Conservation (phyloP, 2,329 filamentous ascomycete genomes). For the Neonectria magnoliae region DNA sequence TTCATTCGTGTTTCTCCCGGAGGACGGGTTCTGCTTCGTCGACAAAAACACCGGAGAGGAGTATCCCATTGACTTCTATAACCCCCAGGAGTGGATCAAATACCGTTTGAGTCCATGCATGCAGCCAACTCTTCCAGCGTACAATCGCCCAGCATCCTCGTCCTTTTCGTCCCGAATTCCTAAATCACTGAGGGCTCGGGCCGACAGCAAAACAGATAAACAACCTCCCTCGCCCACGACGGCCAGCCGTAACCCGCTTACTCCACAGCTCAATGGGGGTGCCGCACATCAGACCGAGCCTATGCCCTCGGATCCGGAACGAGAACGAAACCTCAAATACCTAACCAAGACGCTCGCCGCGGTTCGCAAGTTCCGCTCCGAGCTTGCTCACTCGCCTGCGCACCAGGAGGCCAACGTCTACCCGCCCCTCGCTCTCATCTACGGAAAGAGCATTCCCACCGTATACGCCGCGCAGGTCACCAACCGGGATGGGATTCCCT, state of each 20-base stretch:
- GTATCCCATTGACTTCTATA: slow-evolving; percentile 86
- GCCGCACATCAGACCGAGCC: slow-evolving; percentile 34
- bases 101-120: slow-evolving; percentile 83
- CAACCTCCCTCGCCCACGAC: slow-evolving; percentile 30
- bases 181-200: slow-evolving; percentile 56
- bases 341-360: slow-evolving; percentile 78
- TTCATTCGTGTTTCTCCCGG: slow-evolving; percentile 84
- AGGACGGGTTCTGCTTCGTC: slow-evolving; percentile 88
- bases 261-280: slow-evolving; percentile 40
- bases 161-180: slow-evolving; percentile 61
- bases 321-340: slow-evolving; percentile 64
- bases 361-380: slow-evolving; percentile 78
- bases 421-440: slow-evolving; percentile 84
- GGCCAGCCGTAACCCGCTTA: slow-evolving; percentile 42
- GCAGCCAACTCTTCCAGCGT: slow-evolving; percentile 69
- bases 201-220: slow-evolving; percentile 55
- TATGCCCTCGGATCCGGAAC: slow-evolving; percentile 41
- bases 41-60: slow-evolving; percentile 83
- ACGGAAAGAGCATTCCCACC: slow-evolving; percentile 87
- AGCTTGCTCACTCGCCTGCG: slow-evolving; percentile 69
- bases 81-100: slow-evolving; percentile 81
- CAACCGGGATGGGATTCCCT: slow-evolving; percentile 77
- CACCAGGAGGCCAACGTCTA: slow-evolving; percentile 77
- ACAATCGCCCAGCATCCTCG: slow-evolving; percentile 51
- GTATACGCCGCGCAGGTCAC: slow-evolving; percentile 83